Conservation (phyloP, 257 asterid species). For the Plectranthus barbatus region DNA sequence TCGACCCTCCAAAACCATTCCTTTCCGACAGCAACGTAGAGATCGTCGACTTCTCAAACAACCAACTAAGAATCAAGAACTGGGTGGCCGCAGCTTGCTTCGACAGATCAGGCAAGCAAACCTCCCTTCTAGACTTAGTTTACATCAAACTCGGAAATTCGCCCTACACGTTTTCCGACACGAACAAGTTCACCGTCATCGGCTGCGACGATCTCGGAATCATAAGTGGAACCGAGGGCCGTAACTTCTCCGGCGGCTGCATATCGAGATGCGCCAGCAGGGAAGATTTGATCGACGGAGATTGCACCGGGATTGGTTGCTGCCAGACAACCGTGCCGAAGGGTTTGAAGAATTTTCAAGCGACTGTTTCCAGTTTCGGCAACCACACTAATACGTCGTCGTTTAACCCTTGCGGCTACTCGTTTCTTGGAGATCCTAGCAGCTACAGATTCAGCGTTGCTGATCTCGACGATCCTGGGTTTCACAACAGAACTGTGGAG, state of each 20-base stretch:
- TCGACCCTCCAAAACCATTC: slow-evolving; percentile 23
- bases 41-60: slow-evolving; percentile 8
- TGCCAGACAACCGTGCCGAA: slow-evolving; percentile 43
- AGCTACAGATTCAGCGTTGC: slow-evolving; percentile 20
- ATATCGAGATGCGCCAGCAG: slow-evolving; percentile 24
- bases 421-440: slow-evolving; percentile 43
- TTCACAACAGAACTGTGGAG: slow-evolving; percentile 11
- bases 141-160: neutral
- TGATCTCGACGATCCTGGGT: slow-evolving; percentile 24
- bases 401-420: slow-evolving; percentile 34
- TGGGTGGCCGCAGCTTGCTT: slow-evolving; percentile 19
- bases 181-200: slow-evolving; percentile 28
- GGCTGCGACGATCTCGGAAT: slow-evolving; percentile 42
- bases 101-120: neutral
- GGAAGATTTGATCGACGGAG: slow-evolving; percentile 29
- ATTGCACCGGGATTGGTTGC: slow-evolving; percentile 56
- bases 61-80: slow-evolving; percentile 9
- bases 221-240: slow-evolving; percentile 11
- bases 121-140: neutral
- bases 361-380: neutral
- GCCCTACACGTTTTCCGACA: slow-evolving; percentile 28
- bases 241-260: slow-evolving; percentile 32
- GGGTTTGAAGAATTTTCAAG: slow-evolving; percentile 27
- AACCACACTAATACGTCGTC: slow-evolving; percentile 8
- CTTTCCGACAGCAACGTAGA: slow-evolving; percentile 1